Evolutionary conservation across 2,329 filamentous ascomycete genomes (phyloP).

Genomic region (Thelonectria olida): DNA sequence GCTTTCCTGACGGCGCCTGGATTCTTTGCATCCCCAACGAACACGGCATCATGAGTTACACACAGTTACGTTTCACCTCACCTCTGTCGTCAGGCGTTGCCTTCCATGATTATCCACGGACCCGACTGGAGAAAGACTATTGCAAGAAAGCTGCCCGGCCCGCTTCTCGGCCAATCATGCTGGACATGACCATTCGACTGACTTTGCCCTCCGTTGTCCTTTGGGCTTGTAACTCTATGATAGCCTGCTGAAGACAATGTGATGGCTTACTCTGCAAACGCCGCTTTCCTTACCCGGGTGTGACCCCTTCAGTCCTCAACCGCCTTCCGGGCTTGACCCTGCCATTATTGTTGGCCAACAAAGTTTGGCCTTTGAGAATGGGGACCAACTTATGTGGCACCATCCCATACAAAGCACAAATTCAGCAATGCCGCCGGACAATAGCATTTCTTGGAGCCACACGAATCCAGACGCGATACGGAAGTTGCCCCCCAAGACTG

Average conservation of each 20-base stretch:
- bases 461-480: slow-evolving; percentile 24
- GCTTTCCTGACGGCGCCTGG: slow-evolving; percentile 16
- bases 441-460: slow-evolving; percentile 24
- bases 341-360: slow-evolving; percentile 21
- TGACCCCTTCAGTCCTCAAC: slow-evolving; percentile 23
- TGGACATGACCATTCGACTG: slow-evolving; percentile 16
- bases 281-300: slow-evolving; percentile 17
- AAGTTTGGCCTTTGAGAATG: slow-evolving; percentile 23
- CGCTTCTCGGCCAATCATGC: slow-evolving; percentile 25
- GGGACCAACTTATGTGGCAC: slow-evolving; percentile 28
- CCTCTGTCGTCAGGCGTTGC: slow-evolving; percentile 1
- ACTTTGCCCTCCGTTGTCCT: slow-evolving; percentile 17
- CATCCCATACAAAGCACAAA: slow-evolving; percentile 14
- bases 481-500: slow-evolving; percentile 31
- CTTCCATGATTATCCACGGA: slow-evolving; percentile 5
- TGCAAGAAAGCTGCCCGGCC: slow-evolving; percentile 32
- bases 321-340: slow-evolving; percentile 21
- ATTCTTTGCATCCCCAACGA: slow-evolving; percentile 10
- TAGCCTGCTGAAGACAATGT: slow-evolving; percentile 17
- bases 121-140: slow-evolving; percentile 31
- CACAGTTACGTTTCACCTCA: slow-evolving; percentile 26
- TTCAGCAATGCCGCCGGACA: slow-evolving; percentile 26
- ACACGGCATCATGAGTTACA: slow-evolving; percentile 25
- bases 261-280: slow-evolving; percentile 27
- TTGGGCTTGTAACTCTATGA: slow-evolving; percentile 17